Base-by-base conservation (phyloP, 176 grass and related monocot genomes). In the Eragrostis nindensis region DNA sequence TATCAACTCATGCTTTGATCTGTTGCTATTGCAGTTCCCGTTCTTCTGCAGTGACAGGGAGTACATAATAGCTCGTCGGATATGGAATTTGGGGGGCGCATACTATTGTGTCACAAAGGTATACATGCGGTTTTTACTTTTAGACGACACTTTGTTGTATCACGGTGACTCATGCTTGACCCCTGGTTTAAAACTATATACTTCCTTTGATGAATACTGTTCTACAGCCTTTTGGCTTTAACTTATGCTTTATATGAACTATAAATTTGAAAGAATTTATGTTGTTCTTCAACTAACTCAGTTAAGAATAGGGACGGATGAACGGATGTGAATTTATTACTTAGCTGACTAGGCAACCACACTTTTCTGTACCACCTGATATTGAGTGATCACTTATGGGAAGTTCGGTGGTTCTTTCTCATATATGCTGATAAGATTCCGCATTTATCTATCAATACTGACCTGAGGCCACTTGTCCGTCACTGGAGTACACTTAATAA, bases 41-140 rank as follows among this genome's bases (percentile, higher is more conserved):
- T 97, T 97, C 87, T 97, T 97, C 84, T 93, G 91, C 63, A 97
- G 94, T 80, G 88, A 97, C 73, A 89, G 94, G 81, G 94, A 93
- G 73, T 97, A 97, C 81, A 97, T 89, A 59, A 97, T 97, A 91
- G 91, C 26, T 70, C 94, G 94, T 24, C 90, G 94, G 44, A 91
- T 97, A 80, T 97, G 94, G 94, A 88, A 93, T 68, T 53, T 89
- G n/a, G 83, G 89, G 18, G 54, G 83, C 8, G 56, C 78, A 14
- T 97, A 97, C 73, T 97, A 87, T 63, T 97, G 94, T 83, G 80
- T 97, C 56, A 93, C 94, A 83, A 97, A 97, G 88, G 94, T 97
- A 89, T 64, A 21, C 38, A 66, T 73, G 3, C 8, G n/a, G n/a
- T n/a, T n/a, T n/a, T n/a, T 60, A 3, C 62, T 74, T 40, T 56